These are phyloP conservation scores for Berberis vulgaris DNA, from an alignment of 164 flowering plant genomes.

Conservation along the genomic window DNA sequence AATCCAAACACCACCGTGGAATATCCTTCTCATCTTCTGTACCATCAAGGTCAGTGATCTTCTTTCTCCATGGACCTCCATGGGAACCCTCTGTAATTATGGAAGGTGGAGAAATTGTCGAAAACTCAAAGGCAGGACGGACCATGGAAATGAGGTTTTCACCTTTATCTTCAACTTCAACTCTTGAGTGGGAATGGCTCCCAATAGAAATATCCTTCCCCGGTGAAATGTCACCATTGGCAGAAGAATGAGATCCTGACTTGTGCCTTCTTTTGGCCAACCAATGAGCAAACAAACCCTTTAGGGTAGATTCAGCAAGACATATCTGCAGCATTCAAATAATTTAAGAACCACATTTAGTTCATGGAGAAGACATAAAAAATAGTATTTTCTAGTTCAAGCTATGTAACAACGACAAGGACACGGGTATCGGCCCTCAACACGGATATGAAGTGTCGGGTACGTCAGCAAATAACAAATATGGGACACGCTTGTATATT, in stretches of 20 bases:
- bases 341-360: background rate
- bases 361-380: background rate
- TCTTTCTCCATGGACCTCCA: slow-evolving; percentile 98
- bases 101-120: slow-evolving; percentile 77
- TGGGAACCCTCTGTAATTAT: slow-evolving; percentile 96
- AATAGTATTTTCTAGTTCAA: background rate
- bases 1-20: slow-evolving; percentile 96
- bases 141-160: slow-evolving; percentile 61
- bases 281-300: slow-evolving; percentile 85
- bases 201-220: slow-evolving; percentile 50
- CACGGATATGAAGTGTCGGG: too few species aligned
- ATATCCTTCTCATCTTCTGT: slow-evolving; percentile 93
- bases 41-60: slow-evolving; percentile 83
- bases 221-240: slow-evolving; percentile 62
- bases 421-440: too few species aligned
- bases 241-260: slow-evolving; percentile 50
- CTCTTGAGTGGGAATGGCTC: slow-evolving; percentile 52
- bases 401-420: too few species aligned
- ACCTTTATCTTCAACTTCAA: slow-evolving; percentile 61
- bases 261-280: slow-evolving; percentile 62
- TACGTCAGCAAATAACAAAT: too few species aligned
- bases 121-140: slow-evolving; percentile 88
- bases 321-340: slow-evolving; percentile 54
- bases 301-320: slow-evolving; percentile 92
- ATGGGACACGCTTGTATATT: too few species aligned